Conservation (phyloP, 2,329 filamentous ascomycete species). For the Aspergillus novofumigatus region DNA sequence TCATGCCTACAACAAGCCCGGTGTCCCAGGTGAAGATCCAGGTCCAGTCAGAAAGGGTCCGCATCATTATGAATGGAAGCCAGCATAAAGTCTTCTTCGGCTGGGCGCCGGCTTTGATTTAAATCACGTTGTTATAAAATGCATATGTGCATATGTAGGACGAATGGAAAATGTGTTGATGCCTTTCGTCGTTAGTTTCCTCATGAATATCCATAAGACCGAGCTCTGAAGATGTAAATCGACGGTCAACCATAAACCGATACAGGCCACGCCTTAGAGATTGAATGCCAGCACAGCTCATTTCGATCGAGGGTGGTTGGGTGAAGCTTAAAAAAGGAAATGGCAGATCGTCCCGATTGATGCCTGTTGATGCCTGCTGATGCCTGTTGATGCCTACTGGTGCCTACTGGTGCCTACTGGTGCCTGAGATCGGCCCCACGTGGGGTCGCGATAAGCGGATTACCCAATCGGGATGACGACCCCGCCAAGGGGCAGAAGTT, state of each 20-base stretch:
- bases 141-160: background rate
- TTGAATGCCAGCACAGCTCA: too few species aligned
- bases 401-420: constrained; percentile 1
- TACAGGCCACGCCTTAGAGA: too few species aligned
- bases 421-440: constrained; percentile 22
- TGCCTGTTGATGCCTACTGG: background rate
- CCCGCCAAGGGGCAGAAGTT: constrained; percentile 9
- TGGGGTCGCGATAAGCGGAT: constrained; percentile 19
- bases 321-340: background rate
- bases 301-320: too few species aligned
- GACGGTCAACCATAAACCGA: background rate
- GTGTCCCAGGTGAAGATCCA: constrained; percentile 49
- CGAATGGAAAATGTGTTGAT: background rate
- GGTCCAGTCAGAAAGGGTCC: constrained; percentile 53
- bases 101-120: background rate
- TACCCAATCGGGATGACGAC: constrained; percentile 22
- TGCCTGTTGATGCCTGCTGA: too few species aligned
- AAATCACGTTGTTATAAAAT: background rate
- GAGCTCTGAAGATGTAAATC: background rate
- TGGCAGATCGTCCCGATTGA: too few species aligned
- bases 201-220: background rate
- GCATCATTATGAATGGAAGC: constrained; percentile 61
- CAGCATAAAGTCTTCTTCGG: constrained; percentile 29
- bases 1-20: constrained; percentile 57
- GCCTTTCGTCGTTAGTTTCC: background rate